Base-by-base conservation (phyloP, 805 yeast species). In the Scheffersomyces spartinae region DNA sequence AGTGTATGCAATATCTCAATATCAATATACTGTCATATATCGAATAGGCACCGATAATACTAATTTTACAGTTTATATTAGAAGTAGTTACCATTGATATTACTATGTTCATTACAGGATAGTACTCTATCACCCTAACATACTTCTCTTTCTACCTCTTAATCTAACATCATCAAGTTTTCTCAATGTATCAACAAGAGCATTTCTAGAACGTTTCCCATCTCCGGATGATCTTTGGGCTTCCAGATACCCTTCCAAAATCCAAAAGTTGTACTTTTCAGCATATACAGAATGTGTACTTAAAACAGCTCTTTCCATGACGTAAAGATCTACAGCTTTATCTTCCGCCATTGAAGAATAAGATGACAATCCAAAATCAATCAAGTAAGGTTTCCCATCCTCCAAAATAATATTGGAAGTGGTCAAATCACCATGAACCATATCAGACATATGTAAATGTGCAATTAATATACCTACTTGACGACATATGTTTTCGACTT, bases 311-410 rank as follows among this genome's bases (percentile, higher is more conserved):
- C 97, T 61, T 50, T 91, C 98, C 32, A 91, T 53, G 7, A 91
- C 97, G 41, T 91, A 91, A 31, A 91, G 50, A 49, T 91, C 98
- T n/a, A 91, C 98, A 3, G 97, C 97, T 49, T 83, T 85, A 43
- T 88, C 97, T 41, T 91, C 98, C 0, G 80, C 68, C 33, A 84
- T 47, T 1, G 66, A 64, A 1, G 94, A 73, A 30, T 74, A 74
- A 8, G 85, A 72, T 2, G 94, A 80, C 11, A 91, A 61, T 0
- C 98, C 98, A 54, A 91, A 91, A 45, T 91, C 98, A 28, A 91
- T 91, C 36, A 91, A 50, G 17, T 60, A 68, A 0, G 93, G 84
- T 6, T 33, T 39, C 23, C 15, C 28, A 23, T 15, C 30, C 9
- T 31, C 33, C 9, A 86, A 43, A 23, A 91, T 66, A 14, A 85